These are phyloP conservation scores for Trametes maxima DNA, from an alignment of 768 basidiomycete genomes.

Conservation along the genomic window DNA sequence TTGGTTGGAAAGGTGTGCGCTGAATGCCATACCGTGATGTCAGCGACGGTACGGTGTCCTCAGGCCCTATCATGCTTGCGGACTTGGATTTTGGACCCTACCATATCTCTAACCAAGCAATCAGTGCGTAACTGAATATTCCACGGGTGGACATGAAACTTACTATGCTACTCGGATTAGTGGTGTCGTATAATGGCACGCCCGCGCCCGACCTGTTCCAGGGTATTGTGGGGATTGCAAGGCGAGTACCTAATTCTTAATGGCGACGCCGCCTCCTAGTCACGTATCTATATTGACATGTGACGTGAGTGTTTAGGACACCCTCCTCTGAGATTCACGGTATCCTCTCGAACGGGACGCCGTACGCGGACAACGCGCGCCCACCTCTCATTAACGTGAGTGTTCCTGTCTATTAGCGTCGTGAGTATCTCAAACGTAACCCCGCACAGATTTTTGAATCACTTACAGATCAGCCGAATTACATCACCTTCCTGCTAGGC, in stretches of 20 bases:
- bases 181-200: not conserved
- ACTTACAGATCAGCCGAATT: conserved; percentile 1
- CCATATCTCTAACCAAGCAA: conserved; percentile 1
- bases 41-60: not conserved
- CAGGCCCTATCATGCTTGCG: not conserved
- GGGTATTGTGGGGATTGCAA: not conserved
- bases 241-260: not conserved
- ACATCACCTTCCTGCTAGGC: conserved; percentile 11
- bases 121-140: not conserved
- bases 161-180: not conserved
- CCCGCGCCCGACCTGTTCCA: not conserved
- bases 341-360: not conserved
- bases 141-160: not conserved
- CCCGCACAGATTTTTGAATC: not conserved
- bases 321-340: not conserved
- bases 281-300: not conserved
- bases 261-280: not conserved
- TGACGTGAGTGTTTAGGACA: not conserved
- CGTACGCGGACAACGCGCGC: not conserved
- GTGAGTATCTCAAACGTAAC: not conserved
- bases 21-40: no score
- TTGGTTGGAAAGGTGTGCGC: no score
- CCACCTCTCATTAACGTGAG: not conserved
- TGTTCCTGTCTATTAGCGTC: not conserved
- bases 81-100: conserved; percentile 5